Conservation (phyloP, 441 rosid species). For the Populus hybrid region DNA sequence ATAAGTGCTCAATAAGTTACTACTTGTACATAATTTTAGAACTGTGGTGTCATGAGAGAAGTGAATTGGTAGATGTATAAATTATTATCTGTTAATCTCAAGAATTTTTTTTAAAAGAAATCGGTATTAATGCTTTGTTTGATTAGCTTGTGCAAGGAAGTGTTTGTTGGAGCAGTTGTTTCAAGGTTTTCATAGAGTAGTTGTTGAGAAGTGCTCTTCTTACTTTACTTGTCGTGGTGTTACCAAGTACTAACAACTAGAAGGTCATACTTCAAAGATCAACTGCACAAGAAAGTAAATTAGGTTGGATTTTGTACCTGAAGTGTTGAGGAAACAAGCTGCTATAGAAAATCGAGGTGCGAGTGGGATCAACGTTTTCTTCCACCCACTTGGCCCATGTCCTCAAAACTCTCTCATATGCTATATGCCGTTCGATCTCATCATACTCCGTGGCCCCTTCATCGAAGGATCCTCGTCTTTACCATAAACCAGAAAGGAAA, state of each 20-base stretch:
- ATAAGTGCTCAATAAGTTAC: background rate
- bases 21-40: too few species aligned
- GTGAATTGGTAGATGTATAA: background rate
- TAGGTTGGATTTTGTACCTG: slow-evolving; percentile 36
- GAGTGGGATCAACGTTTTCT: slow-evolving; percentile 51
- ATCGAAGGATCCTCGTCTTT: slow-evolving; percentile 70
- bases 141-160: background rate
- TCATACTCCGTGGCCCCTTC: slow-evolving; percentile 56
- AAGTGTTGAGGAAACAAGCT: slow-evolving; percentile 84
- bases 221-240: background rate
- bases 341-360: slow-evolving; percentile 60
- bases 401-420: slow-evolving; percentile 51
- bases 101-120: too few species aligned
- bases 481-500: background rate
- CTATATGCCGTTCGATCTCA: slow-evolving; percentile 61
- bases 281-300: background rate
- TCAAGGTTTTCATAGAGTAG: background rate
- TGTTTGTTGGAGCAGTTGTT: background rate
- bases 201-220: background rate
- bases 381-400: slow-evolving; percentile 81
- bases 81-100: background rate
- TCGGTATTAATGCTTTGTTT: background rate
- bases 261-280: background rate
- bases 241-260: background rate
- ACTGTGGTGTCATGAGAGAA: too few species aligned